These are phyloP conservation scores for Agaricus subrufescens DNA, from an alignment of 768 basidiomycete species.

Conservation along the genomic window DNA sequence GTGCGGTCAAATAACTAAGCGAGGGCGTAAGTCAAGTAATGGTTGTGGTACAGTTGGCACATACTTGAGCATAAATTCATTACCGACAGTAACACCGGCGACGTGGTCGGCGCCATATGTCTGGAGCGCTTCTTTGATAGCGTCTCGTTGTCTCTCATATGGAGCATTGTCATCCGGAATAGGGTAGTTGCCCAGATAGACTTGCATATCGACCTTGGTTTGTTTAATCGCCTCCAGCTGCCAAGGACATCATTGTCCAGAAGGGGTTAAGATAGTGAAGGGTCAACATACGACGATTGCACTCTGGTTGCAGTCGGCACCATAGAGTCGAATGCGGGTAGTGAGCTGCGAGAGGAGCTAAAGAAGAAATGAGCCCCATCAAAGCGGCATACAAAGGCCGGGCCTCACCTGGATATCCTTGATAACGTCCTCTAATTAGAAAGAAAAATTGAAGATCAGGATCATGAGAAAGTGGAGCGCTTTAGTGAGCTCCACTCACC, in stretches of 20 bases:
- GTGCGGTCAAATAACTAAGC: slow-evolving; percentile 53
- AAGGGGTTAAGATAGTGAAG: neutral
- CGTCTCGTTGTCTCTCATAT: slow-evolving; percentile 66
- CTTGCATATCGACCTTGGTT: slow-evolving; percentile 80
- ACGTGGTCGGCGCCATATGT: slow-evolving; percentile 77
- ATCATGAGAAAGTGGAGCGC: neutral
- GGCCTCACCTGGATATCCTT: slow-evolving; percentile 60
- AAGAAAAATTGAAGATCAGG: neutral
- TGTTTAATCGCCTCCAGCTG: slow-evolving; percentile 84
- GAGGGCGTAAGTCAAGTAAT: neutral
- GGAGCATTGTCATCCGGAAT: slow-evolving; percentile 53
- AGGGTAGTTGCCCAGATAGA: slow-evolving; percentile 73
- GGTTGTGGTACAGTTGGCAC: slow-evolving; percentile 14
- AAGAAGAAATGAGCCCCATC: slow-evolving; percentile 6
- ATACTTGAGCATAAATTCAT: slow-evolving; percentile 84
- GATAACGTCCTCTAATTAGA: slow-evolving; percentile 48
- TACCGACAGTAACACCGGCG: slow-evolving; percentile 83
- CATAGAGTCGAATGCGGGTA: slow-evolving; percentile 73
- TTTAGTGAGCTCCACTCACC: slow-evolving; percentile 20
- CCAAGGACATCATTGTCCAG: neutral
- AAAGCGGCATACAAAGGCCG: neutral
- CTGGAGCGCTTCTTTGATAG: slow-evolving; percentile 61
- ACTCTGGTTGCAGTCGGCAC: slow-evolving; percentile 82
- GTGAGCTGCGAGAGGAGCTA: slow-evolving; percentile 86
- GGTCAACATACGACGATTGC: slow-evolving; percentile 56